phyloP scores from a whole-genome alignment of 805 yeast species.

The Nakazawaea wyomingensis region DNA sequence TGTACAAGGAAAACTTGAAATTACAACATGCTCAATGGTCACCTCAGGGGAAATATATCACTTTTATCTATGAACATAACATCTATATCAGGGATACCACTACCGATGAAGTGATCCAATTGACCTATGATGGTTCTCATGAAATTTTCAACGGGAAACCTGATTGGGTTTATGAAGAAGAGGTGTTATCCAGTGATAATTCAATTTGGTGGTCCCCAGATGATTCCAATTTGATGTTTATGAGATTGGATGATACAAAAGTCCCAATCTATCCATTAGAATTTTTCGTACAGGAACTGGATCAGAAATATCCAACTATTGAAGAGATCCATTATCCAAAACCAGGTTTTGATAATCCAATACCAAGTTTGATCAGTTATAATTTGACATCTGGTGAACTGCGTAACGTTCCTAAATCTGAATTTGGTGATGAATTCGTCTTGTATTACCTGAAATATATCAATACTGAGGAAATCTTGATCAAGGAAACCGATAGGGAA shows the following conservation, averaged over 20 bases:
- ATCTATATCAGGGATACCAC: constrained; percentile 41
- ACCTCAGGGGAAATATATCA: constrained; percentile 49
- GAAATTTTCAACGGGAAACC: constrained; percentile 62
- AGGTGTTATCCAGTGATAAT: constrained; percentile 52
- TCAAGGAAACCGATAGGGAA: constrained; percentile 59
- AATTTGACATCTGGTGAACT: constrained; percentile 25
- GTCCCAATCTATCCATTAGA: constrained; percentile 52
- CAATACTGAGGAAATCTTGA: constrained; percentile 38
- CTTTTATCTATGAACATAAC: constrained; percentile 53
- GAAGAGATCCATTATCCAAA: constrained; percentile 60
- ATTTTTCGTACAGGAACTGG: constrained; percentile 36
- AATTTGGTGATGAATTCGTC: constrained; percentile 41
- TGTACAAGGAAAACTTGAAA: constrained; percentile 16
- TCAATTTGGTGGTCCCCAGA: constrained; percentile 75
- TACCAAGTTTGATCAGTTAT: constrained; percentile 40
- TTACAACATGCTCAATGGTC: constrained; percentile 52
- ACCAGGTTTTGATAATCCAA: constrained; percentile 64
- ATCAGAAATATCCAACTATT: constrained; percentile 40
- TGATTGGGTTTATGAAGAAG: constrained; percentile 87
- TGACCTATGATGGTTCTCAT: constrained; percentile 48
- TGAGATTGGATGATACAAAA: constrained; percentile 52
- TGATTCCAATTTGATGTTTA: constrained; percentile 48
- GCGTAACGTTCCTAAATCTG: constrained; percentile 23
- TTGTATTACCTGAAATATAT: constrained; percentile 64
- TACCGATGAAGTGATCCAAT: constrained; percentile 20